Evolutionary conservation across 169 alveolate genomes (phyloP), one percentile per base, ranked within the genome.

Genomic region (Plasmodium knowlesi): DNA sequence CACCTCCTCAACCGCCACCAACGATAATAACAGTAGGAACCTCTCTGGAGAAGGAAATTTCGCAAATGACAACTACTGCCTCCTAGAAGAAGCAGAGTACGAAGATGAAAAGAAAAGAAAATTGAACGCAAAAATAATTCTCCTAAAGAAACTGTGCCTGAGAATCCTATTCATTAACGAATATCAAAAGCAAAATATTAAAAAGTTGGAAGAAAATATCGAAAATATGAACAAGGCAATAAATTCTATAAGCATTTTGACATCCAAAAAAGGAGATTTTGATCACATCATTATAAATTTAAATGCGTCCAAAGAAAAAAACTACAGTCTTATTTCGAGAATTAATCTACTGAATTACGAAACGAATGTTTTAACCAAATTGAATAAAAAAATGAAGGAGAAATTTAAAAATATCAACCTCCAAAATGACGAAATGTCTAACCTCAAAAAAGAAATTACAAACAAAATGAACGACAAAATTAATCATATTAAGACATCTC

Each of bases 161-260:
- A 19, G 94, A 32, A 78, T 89, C 34, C 82, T 89, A 67, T 89
- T 78, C 25, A 89, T 89, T 25, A 89, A 89, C 82, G 94, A 89
- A 79, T 89, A 89, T 61, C 94, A 89, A 89, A 89, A 79, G 50
- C 83, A 89, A 16, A 89, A 89, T 79, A 89, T 89, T 22, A 89
- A 89, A 32, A 89, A 89, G 53, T 37, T 89, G 50, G 83, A 89
- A 61, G 82, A 79, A 89, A 89, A 89, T 43, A 89, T 89, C 34
- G 89, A 89, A 79, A 89, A 89, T 79, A 89, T 89, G 94, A 89
- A 89, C 76, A 89, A 79, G 80, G 94, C 94, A 46, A 89, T 89
- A 46, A 89, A 89, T 34, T 89, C 94, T 57, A 79, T 89, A 89
- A 79, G 82, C 46, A 54, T 80, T 9, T 61, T 89, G 82, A 89